Evolutionary conservation across 805 yeast species (phyloP).

Genomic region (Clavispora phyllophila): DNA sequence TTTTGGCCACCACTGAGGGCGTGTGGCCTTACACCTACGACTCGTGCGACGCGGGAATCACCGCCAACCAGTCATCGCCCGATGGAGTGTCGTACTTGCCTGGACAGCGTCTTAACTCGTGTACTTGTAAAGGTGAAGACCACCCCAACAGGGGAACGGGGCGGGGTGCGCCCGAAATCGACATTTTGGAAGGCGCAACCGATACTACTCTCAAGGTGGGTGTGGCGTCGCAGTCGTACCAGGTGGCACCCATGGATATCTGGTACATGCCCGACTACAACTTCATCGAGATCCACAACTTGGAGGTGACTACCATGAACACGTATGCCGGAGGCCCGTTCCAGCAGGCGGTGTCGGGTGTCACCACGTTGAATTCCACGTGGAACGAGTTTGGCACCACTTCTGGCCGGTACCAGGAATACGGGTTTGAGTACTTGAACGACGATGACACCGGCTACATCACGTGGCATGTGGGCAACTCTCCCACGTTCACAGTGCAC

Average conservation of each 20-base stretch:
- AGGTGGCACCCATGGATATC: constrained; percentile 89
- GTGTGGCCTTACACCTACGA: constrained; percentile 93
- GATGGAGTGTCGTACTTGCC: constrained; percentile 87
- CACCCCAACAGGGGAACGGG: constrained; percentile 88
- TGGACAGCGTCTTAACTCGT: constrained; percentile 72
- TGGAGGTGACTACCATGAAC: constrained; percentile 71
- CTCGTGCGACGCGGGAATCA: constrained; percentile 88
- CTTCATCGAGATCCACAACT: constrained; percentile 68
- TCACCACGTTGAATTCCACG: constrained; percentile 66
- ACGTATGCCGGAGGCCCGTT: constrained; percentile 88
- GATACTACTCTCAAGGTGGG: constrained; percentile 48
- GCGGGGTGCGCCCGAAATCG: constrained; percentile 87
- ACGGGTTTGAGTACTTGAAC: constrained; percentile 72
- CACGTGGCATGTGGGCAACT: constrained; percentile 81
- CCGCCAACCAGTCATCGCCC: constrained; percentile 84
- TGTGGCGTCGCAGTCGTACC: constrained; percentile 86
- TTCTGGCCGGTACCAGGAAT: constrained; percentile 57
- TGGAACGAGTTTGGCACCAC: constrained; percentile 75
- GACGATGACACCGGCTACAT: constrained; percentile 68
- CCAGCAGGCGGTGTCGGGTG: constrained; percentile 89
- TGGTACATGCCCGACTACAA: constrained; percentile 92
- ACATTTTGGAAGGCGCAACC: constrained; percentile 81
- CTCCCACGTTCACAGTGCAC: constrained; percentile 25
- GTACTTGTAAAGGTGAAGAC: constrained; percentile 78
- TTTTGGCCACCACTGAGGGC: constrained; percentile 80